Evolutionary conservation across 2,329 filamentous ascomycete genomes (phyloP).

Genomic region (Colletotrichum theobromicola): DNA sequence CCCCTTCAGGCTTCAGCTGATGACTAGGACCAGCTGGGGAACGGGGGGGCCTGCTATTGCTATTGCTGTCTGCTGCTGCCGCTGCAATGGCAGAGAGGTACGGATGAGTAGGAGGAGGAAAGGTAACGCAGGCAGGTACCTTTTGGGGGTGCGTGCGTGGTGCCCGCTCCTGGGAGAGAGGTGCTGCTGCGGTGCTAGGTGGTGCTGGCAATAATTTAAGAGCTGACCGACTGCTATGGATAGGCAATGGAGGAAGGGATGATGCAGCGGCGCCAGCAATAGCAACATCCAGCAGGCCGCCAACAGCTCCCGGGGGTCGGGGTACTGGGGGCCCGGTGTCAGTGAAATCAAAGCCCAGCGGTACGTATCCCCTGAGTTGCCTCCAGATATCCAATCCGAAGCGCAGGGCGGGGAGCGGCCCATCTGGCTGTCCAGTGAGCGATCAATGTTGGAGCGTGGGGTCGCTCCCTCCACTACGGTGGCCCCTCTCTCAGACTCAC

Average conservation of each 20-base stretch:
- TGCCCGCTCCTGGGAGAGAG: not conserved
- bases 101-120: not conserved
- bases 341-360: not conserved
- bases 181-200: not conserved
- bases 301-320: not conserved
- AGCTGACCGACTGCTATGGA: not conserved
- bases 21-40: slow-evolving; percentile 15
- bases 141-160: not conserved
- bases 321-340: not conserved
- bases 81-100: too few species aligned
- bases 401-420: not conserved
- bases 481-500: not conserved
- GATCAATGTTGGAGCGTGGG: not conserved
- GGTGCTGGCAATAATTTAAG: not conserved
- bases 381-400: not conserved
- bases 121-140: not conserved
- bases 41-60: not conserved
- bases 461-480: not conserved
- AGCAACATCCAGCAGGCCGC: not conserved
- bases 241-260: not conserved
- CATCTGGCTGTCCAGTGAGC: not conserved
- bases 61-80: not conserved
- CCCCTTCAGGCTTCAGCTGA: slow-evolving; percentile 20
- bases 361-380: not conserved
- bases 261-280: not conserved